A percentile compares a stretch with the other conserved stretches of the same genome.
phyloP scores from a whole-genome alignment of 805 yeast genomes.

The Myxozyma neotropica region DNA sequence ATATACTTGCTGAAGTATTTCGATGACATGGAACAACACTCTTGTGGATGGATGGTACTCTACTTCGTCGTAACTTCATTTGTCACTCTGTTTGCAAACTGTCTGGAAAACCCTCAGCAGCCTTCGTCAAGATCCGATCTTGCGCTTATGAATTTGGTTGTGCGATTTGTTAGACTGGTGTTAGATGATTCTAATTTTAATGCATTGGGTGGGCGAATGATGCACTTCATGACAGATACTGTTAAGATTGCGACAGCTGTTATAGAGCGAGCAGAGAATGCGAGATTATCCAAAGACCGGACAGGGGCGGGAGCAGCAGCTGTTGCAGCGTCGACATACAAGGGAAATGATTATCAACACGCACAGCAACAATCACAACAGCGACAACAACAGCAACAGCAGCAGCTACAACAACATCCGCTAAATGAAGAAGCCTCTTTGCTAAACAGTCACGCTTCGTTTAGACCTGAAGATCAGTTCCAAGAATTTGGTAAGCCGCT shows the following conservation, averaged over 20 bases:
- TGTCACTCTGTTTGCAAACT: conserved; percentile 32
- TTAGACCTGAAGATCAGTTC: neutral
- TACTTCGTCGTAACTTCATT: conserved; percentile 25
- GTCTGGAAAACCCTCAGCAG: conserved; percentile 34
- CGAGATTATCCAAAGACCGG: neutral
- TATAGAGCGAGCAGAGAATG: conserved; percentile 17
- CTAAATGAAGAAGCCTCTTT: neutral
- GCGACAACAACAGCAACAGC: neutral
- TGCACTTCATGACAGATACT: conserved; percentile 4
- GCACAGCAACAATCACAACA: neutral
- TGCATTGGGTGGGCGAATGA: neutral
- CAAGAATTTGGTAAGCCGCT: neutral
- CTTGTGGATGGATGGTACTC: conserved; percentile 29
- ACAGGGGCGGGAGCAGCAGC: neutral
- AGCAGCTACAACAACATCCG: neutral
- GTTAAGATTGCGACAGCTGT: conserved; percentile 7
- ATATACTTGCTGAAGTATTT: conserved; percentile 27
- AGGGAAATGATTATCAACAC: no score
- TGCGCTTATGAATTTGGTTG: conserved; percentile 28
- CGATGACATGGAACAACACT: conserved; percentile 13
- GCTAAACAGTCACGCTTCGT: no score
- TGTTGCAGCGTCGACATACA: neutral
- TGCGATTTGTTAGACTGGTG: conserved; percentile 15
- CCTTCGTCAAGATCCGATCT: conserved; percentile 33
- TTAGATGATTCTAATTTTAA: neutral